phyloP scores from a whole-genome alignment of 2,329 filamentous ascomycete species.

The Penicillium sp. region DNA sequence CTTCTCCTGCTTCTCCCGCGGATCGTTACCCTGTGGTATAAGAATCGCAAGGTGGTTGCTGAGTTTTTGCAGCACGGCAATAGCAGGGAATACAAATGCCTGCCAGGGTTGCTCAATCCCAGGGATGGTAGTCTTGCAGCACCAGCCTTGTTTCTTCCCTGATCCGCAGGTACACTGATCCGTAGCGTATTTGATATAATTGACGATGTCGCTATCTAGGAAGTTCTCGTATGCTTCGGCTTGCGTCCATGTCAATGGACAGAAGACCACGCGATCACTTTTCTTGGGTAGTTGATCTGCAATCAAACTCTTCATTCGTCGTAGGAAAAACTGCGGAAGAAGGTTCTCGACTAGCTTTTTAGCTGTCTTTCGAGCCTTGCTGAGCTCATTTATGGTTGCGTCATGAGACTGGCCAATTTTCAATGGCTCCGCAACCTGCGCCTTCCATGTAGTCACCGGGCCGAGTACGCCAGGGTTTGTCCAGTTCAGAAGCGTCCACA shows the following conservation, averaged over 20 bases:
- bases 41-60: conserved; percentile 90
- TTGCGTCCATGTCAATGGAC: conserved; percentile 80
- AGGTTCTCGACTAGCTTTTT: conserved; percentile 82
- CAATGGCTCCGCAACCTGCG: conserved; percentile 73
- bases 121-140: conserved; percentile 64
- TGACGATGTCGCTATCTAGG: conserved; percentile 68
- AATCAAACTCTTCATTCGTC: conserved; percentile 89
- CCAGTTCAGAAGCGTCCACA: conserved; percentile 97
- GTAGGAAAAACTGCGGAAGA: conserved; percentile 83
- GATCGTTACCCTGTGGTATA: conserved; percentile 66
- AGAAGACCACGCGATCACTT: conserved; percentile 91
- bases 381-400: conserved; percentile 78
- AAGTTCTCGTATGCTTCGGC: conserved; percentile 79
- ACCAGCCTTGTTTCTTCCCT: conserved; percentile 73
- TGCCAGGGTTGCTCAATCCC: conserved; percentile 66
- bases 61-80: conserved; percentile 79
- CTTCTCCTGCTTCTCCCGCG: conserved; percentile 70
- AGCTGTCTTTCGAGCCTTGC: conserved; percentile 75
- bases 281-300: conserved; percentile 92
- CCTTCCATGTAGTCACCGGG: conserved; percentile 71
- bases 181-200: conserved; percentile 65
- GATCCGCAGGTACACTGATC: conserved; percentile 70
- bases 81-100: conserved; percentile 77
- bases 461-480: conserved; percentile 77
- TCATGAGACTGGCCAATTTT: conserved; percentile 90